phyloP scores from a whole-genome alignment of 163 green algal genomes.

The Trebouxiophyceae sp. region DNA sequence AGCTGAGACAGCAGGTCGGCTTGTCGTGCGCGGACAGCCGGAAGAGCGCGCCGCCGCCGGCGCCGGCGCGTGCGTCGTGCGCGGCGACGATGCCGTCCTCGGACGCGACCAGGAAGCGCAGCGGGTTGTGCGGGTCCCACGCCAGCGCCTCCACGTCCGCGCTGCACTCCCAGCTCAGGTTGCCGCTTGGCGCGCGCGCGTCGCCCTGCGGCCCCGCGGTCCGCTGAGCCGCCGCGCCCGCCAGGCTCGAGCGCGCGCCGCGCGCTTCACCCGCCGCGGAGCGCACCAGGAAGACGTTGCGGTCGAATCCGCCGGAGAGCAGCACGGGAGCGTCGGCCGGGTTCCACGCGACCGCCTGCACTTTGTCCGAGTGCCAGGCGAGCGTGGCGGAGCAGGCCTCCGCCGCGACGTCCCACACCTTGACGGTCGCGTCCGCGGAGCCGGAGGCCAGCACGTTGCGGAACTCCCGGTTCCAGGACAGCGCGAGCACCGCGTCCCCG shows the following conservation, averaged over 20 bases:
- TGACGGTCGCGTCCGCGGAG: conserved; percentile 79
- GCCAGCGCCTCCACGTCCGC: conserved; percentile 84
- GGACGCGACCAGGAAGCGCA: conserved; percentile 72
- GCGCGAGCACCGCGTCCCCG: conserved; percentile 73
- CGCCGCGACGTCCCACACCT: conserved; percentile 82
- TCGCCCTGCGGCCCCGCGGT: conserved; percentile 48
- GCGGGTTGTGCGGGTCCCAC: conserved; percentile 75
- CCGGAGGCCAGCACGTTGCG: conserved; percentile 87
- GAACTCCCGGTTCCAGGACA: conserved; percentile 83
- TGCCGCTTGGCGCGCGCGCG: conserved; percentile 42
- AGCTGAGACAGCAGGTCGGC: conserved; percentile 68
- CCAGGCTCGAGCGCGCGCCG: not conserved
- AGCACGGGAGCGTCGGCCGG: conserved; percentile 76
- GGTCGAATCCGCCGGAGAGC: conserved; percentile 85
- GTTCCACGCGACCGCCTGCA: conserved; percentile 94
- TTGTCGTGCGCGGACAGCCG: conserved; percentile 78
- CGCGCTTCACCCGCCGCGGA: not conserved
- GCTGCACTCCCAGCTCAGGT: conserved; percentile 56
- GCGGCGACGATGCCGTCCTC: conserved; percentile 82
- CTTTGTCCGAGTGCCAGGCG: conserved; percentile 83
- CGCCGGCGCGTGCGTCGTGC: conserved; percentile 69
- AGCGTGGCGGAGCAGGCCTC: conserved; percentile 69
- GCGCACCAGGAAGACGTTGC: conserved; percentile 60
- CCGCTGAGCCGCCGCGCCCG: not conserved
- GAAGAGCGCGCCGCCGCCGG: conserved; percentile 54